Conservation (phyloP, 306 rosid species). For the Vigna nakashimae region DNA sequence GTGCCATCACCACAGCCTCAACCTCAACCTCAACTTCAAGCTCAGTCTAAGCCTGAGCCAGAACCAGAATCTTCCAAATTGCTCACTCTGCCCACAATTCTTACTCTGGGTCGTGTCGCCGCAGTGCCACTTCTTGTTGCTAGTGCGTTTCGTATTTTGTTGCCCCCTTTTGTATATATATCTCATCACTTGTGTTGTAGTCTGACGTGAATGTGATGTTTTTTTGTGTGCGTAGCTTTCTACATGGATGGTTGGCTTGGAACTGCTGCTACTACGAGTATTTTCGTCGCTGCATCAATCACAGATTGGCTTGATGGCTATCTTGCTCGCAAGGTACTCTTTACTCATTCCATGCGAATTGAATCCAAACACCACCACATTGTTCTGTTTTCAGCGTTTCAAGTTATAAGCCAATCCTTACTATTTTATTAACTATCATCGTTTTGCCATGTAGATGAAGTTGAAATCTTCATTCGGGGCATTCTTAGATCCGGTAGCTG, state of each 20-base stretch:
- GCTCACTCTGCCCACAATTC: slow-evolving; percentile 87
- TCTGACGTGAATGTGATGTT: neutral
- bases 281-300: slow-evolving; percentile 79
- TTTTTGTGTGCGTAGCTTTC: slow-evolving; percentile 60
- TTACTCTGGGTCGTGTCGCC: slow-evolving; percentile 94
- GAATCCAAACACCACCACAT: neutral
- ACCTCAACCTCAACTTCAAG: slow-evolving; percentile 28
- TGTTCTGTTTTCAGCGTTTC: neutral
- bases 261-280: slow-evolving; percentile 78
- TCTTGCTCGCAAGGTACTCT: slow-evolving; percentile 88
- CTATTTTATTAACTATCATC: neutral
- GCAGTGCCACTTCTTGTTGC: slow-evolving; percentile 83
- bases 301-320: slow-evolving; percentile 99
- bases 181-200: neutral
- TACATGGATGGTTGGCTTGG: slow-evolving; percentile 85
- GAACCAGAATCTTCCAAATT: slow-evolving; percentile 60
- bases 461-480: slow-evolving; percentile 95
- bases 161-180: neutral
- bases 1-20: slow-evolving; percentile 35
- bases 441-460: slow-evolving; percentile 72
- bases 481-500: slow-evolving; percentile 98
- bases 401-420: neutral
- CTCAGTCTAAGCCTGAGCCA: neutral
- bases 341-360: neutral
- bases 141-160: slow-evolving; percentile 53